Evolutionary conservation across 2,329 filamentous ascomycete genomes (phyloP).

Genomic region (Xylaria sp.): DNA sequence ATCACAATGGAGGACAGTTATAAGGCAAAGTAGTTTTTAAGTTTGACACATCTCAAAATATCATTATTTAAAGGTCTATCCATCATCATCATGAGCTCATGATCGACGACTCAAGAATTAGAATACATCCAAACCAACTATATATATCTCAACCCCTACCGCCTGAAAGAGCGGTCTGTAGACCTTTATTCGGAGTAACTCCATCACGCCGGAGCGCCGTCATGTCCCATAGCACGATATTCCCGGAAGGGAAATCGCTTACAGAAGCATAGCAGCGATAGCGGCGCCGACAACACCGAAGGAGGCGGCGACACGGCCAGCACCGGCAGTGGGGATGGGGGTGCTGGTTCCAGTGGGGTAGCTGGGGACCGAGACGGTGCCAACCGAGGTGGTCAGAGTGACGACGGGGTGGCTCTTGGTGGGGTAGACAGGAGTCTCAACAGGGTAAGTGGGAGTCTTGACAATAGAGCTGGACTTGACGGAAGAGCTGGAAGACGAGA

Average conservation of each 20-base stretch:
- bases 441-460: constrained; percentile 11
- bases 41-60: constrained; percentile 29
- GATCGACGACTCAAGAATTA: constrained; percentile 32
- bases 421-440: constrained; percentile 17
- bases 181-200: constrained; percentile 21
- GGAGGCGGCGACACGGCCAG: constrained; percentile 26
- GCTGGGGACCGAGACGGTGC: constrained; percentile 16
- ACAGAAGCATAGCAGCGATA: constrained; percentile 27
- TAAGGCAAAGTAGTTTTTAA: background rate
- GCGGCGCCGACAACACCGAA: constrained; percentile 29
- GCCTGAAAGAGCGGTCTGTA: constrained; percentile 17
- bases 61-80: constrained; percentile 32
- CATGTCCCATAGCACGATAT: constrained; percentile 16
- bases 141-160: constrained; percentile 27
- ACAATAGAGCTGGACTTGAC: constrained; percentile 10
- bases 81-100: constrained; percentile 32
- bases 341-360: constrained; percentile 17
- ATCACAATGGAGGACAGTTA: background rate
- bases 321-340: constrained; percentile 29
- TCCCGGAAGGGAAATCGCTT: constrained; percentile 15
- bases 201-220: constrained; percentile 27
- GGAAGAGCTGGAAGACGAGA: background rate
- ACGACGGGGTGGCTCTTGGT: constrained; percentile 25
- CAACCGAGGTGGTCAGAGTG: constrained; percentile 26
- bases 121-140: constrained; percentile 32